Base-by-base conservation (phyloP, 768 basidiomycete species). In the Mycena pura region DNA sequence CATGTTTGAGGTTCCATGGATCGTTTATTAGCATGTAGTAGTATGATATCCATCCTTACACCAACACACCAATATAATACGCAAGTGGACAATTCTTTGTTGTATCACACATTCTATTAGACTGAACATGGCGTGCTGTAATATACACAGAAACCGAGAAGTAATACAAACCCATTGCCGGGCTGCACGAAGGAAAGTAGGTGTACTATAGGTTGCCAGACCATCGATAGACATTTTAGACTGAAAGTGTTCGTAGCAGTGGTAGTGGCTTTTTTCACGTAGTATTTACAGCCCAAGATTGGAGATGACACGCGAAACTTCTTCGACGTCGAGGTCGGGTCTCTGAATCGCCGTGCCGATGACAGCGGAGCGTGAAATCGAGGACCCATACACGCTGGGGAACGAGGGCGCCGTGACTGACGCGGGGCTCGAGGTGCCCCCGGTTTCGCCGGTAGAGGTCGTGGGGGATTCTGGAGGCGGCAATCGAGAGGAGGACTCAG, bases 1-100 rank as follows among this genome's bases (percentile, higher is more conserved):
- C 22, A 72, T 96, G 70, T 96, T 89, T 72, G 96, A 98, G 74
- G 85, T 99, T 52, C 94, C 93, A 29, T 95, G 92, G 91, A 91
- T 97, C 67, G 78, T 89, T 36, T 82, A 85, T 68, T 90, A 80
- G 80, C 13, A 38, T 49, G 36, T 31, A 25, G n/a, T 14, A 9
- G 5, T 24, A 47, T 63, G 51, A 50, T 60, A 28, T 65, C 58
- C 39, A 56, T 64, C 46, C 28, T 48, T 36, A 50, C 24, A 27
- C 31, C 34, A 36, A 9, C 34, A 36, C 17, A 21, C 5, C 56
- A 60, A 29, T 29, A 46, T 52, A 61, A 60, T 52, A 52, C 40
- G 43, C 58, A 59, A 57, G 58, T 61, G 68, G 70, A 64, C 64
- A 70, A 72, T 69, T 53, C 55, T 31, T 78, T 74, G n/a, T n/a